A percentile compares a stretch with the other conserved stretches of the same genome.
Conservation (phyloP, 2,329 filamentous ascomycete species). For the Westerdykella sp. region DNA sequence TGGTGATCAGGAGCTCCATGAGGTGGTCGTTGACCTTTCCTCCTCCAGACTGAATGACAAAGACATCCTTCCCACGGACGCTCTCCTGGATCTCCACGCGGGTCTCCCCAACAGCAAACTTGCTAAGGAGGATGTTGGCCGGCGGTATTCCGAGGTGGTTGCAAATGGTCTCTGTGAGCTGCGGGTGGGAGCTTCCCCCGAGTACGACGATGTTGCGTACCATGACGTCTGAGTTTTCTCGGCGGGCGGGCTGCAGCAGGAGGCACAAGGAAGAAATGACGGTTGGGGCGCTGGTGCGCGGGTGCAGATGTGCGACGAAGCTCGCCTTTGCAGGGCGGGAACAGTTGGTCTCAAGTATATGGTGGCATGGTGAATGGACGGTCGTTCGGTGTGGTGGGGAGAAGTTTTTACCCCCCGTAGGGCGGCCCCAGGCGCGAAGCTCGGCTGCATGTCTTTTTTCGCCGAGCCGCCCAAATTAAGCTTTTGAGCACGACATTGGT, state of each 20-base stretch:
- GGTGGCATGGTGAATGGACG: neutral
- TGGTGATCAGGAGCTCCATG: slow-evolving; percentile 94
- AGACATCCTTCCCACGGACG: slow-evolving; percentile 96
- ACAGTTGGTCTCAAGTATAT: neutral
- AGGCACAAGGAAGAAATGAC: neutral
- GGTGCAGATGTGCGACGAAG: neutral
- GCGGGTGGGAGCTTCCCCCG: slow-evolving; percentile 86
- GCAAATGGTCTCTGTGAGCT: slow-evolving; percentile 80
- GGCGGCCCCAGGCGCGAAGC: too few species aligned
- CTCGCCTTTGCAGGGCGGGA: neutral
- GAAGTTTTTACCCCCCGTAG: neutral
- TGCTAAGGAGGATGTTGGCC: slow-evolving; percentile 75
- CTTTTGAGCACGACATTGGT: too few species aligned
- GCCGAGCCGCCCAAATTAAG: too few species aligned
- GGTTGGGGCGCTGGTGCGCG: neutral
- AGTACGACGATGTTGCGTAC: slow-evolving; percentile 93
- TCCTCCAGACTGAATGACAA: slow-evolving; percentile 91
- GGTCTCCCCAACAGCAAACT: slow-evolving; percentile 93
- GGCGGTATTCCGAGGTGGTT: slow-evolving; percentile 80
- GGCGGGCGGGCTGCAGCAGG: neutral
- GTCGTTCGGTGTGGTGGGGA: neutral
- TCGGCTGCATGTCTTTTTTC: too few species aligned
- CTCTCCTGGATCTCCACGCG: slow-evolving; percentile 94
- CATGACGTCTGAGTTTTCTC: slow-evolving; percentile 49
- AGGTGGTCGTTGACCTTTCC: slow-evolving; percentile 94